Evolutionary conservation across 257 asterid species (phyloP).

Genomic region (Solanum peruvianum): DNA sequence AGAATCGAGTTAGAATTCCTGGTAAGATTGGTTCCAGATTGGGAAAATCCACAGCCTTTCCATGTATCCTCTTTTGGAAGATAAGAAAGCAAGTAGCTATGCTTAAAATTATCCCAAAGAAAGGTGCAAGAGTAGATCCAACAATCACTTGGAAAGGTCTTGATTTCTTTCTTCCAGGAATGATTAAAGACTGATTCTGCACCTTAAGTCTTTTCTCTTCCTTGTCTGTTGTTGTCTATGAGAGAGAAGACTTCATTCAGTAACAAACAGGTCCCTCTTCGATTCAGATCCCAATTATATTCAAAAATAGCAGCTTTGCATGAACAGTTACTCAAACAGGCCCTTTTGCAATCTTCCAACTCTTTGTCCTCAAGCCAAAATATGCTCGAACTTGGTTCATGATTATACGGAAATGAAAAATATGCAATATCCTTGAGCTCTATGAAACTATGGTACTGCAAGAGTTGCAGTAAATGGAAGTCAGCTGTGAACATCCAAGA

Average conservation of each 20-base stretch:
- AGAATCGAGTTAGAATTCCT: constrained; percentile 4
- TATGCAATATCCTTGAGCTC: background rate
- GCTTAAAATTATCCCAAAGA: background rate
- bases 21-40: background rate
- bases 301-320: background rate
- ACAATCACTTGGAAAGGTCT: background rate
- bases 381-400: background rate
- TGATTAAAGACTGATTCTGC: background rate
- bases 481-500: background rate
- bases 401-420: background rate
- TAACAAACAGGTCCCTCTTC: background rate
- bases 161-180: background rate
- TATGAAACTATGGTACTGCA: background rate
- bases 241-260: background rate
- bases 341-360: background rate
- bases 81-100: background rate
- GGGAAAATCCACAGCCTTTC: background rate
- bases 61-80: background rate
- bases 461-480: background rate
- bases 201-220: background rate
- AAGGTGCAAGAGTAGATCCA: background rate
- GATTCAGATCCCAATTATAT: background rate
- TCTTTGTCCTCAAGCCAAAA: background rate
- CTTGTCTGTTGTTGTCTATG: background rate
- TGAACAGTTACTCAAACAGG: background rate